Evolutionary conservation across 371 early-diverging fungal species (phyloP), one percentile per base, ranked within the genome.

Genomic region (Mucor velutinosus): DNA sequence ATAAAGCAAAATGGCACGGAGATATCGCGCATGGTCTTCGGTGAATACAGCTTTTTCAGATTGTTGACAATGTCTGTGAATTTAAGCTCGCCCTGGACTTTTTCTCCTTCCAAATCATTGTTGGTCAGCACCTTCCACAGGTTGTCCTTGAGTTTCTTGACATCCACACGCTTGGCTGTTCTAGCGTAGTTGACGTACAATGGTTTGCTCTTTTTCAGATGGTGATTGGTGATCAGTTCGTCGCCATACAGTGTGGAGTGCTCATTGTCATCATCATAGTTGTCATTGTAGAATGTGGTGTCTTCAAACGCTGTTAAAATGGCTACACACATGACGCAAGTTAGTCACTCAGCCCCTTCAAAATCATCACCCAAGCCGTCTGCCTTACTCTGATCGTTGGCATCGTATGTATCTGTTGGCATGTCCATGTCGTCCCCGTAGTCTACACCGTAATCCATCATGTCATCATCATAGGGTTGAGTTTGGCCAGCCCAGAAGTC

Each of bases 1-100:
- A 98, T 97, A 74, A 98, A 98, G 77, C 97, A 97, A 74, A 93
- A 98, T 5, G 97, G 90, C 7, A 95, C 92, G 2, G 98, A 96
- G 41, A 98, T 94, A 60, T 97, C 98, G 65, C 87, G 83, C 71
- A 93, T 82, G 62, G 88, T 87, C 56, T 93, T 88, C 30, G 83
- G 81, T n/a, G 92, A 79, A 73, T 97, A 96, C 66, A 90, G 69
- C 47, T 79, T 81, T 66, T 86, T 86, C 27, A 97, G 82, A 23
- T 83, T 82, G 29, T 86, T 72, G 15, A 96, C 81, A 10, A 96
- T 78, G 11, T 89, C 83, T 25, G 91, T 90, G 69, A 97, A 95
- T 68, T 74, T 77, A 62, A 87, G 88, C 43, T 81, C 81, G 55
- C 87, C 84, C 51, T 82, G 75, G 5, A 89, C 78, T 3, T 69